Evolutionary conservation across 2,329 filamentous ascomycete genomes (phyloP).

Genomic region (Aspergillus fructus): DNA sequence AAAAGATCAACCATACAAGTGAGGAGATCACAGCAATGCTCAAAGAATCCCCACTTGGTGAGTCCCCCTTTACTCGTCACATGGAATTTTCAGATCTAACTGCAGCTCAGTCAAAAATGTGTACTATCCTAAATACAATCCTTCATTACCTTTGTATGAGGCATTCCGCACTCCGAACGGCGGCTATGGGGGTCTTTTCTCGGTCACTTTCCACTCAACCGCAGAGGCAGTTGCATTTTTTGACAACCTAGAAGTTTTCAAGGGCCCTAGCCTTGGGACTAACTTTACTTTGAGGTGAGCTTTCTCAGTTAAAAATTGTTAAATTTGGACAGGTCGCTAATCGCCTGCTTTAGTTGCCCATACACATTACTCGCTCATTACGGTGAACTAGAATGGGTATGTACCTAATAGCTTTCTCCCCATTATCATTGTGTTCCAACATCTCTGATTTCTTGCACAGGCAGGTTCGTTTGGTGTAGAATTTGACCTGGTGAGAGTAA

Average conservation of each 20-base stretch:
- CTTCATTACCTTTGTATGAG: slow-evolving; percentile 73
- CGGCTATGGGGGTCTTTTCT: slow-evolving; percentile 88
- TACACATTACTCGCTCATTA: slow-evolving; percentile 94
- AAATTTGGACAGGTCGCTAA: slow-evolving; percentile 9
- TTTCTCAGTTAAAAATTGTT: not conserved
- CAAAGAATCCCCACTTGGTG: slow-evolving; percentile 54
- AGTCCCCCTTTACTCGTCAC: slow-evolving; percentile 10
- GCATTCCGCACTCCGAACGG: slow-evolving; percentile 69
- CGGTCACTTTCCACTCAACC: slow-evolving; percentile 72
- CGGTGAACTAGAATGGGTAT: slow-evolving; percentile 81
- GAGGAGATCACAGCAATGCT: slow-evolving; percentile 78
- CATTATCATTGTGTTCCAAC: not conserved
- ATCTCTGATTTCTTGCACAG: slow-evolving; percentile 29
- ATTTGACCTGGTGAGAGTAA: slow-evolving; percentile 76
- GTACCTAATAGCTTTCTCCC: slow-evolving; percentile 22
- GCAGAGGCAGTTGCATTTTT: slow-evolving; percentile 77
- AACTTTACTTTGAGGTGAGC: slow-evolving; percentile 80
- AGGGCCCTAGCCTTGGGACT: slow-evolving; percentile 91
- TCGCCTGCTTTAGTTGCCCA: slow-evolving; percentile 60
- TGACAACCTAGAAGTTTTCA: slow-evolving; percentile 81
- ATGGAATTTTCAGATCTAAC: slow-evolving; percentile 13
- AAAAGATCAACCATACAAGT: slow-evolving; percentile 80
- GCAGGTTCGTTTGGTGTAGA: slow-evolving; percentile 78
- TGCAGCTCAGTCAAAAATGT: slow-evolving; percentile 67
- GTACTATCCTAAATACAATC: slow-evolving; percentile 81